phyloP scores from a whole-genome alignment of 2,329 filamentous ascomycete genomes.

The Macrophomina phaseolina region DNA sequence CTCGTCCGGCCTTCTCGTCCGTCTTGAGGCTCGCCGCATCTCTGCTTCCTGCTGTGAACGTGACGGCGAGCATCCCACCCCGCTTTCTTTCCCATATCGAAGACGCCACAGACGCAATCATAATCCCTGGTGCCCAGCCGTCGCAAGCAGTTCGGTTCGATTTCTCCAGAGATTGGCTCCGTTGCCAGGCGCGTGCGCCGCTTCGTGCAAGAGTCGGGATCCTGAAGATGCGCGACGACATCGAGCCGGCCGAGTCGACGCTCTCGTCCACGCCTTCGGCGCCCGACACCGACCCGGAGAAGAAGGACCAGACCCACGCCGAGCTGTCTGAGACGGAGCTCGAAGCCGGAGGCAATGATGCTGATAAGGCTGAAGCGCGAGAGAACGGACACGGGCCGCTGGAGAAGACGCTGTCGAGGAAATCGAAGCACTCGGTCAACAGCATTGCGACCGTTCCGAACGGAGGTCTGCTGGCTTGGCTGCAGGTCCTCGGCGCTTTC shows the following conservation, averaged over 20 bases:
- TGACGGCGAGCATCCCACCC: neutral
- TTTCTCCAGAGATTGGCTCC: neutral
- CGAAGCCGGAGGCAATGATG: neutral
- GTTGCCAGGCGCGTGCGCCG: neutral
- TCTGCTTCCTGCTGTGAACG: neutral
- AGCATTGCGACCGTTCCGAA: conserved; percentile 52
- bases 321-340: conserved; percentile 11
- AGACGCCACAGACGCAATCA: conserved; percentile 11
- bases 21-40: neutral
- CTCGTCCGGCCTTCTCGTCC: neutral
- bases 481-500: conserved; percentile 56
- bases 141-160: neutral
- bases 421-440: conserved; percentile 41
- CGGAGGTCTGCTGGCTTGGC: conserved; percentile 54
- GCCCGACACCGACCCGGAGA: conserved; percentile 14
- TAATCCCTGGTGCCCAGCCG: neutral
- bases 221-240: conserved; percentile 18
- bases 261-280: conserved; percentile 2
- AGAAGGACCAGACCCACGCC: conserved; percentile 8
- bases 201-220: neutral
- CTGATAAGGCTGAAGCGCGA: neutral
- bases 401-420: conserved; percentile 11
- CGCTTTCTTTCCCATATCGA: neutral
- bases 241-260: conserved; percentile 16
- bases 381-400: neutral